Conservation (phyloP, 2,329 filamentous ascomycete genomes). For the Calonectria multiphialidica region DNA sequence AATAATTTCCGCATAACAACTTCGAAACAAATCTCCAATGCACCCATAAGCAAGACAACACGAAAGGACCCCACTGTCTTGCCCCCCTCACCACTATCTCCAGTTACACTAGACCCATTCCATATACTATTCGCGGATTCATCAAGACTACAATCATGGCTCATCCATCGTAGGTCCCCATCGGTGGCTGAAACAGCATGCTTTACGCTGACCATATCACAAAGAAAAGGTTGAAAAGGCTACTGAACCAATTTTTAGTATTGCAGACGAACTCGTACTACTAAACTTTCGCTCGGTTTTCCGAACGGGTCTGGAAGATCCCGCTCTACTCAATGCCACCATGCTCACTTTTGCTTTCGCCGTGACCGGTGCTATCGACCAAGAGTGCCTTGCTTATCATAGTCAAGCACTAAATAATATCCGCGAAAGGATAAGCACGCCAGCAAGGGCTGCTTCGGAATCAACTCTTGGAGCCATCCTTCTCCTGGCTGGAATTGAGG, state of each 20-base stretch:
- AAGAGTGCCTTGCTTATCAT: slow-evolving; percentile 52
- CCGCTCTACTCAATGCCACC: slow-evolving; percentile 52
- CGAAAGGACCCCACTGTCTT: rapidly evolving
- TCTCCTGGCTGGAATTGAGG: slow-evolving; percentile 56
- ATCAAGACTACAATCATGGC: slow-evolving; percentile 19
- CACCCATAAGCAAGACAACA: background rate
- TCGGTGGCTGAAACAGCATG: background rate
- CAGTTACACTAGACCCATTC: slow-evolving; percentile 20
- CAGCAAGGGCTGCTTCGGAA: slow-evolving; percentile 44
- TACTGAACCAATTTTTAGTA: slow-evolving; percentile 52
- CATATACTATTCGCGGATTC: slow-evolving; percentile 26
- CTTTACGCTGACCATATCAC: rapidly evolving
- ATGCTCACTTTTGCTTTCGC: slow-evolving; percentile 55
- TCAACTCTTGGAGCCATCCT: slow-evolving; percentile 57
- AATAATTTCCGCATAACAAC: slow-evolving; percentile 24
- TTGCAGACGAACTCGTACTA: slow-evolving; percentile 51
- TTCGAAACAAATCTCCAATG: background rate
- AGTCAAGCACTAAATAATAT: slow-evolving; percentile 47
- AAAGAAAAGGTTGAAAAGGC: slow-evolving; percentile 42
- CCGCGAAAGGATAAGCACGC: slow-evolving; percentile 48
- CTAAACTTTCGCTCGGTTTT: slow-evolving; percentile 53
- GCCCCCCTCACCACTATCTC: background rate
- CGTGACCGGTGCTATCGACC: slow-evolving; percentile 40
- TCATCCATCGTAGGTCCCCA: slow-evolving; percentile 21
- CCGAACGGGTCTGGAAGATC: slow-evolving; percentile 47